Evolutionary conservation across 208 protist species (phyloP).

Genomic region (Spironucleus salmonicida): DNA sequence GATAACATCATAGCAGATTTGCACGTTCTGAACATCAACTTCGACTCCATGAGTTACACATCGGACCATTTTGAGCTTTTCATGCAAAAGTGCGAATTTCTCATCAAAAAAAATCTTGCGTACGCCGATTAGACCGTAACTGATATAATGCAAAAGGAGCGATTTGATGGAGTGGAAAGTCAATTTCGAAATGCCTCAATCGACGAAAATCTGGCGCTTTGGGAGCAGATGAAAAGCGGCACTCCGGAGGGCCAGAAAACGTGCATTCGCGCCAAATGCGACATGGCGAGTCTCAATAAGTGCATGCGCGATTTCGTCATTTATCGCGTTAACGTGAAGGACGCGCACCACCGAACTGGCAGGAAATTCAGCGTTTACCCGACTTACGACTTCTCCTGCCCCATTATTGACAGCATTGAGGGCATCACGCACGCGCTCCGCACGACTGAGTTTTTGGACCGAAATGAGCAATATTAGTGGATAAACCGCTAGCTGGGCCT

Average conservation of each 20-base stretch:
- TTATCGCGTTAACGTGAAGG: conserved; percentile 69
- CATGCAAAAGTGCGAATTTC: conserved; percentile 60
- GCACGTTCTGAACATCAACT: conserved; percentile 61
- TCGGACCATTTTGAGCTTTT: conserved; percentile 90
- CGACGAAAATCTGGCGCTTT: conserved; percentile 79
- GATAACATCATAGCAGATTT: conserved; percentile 79
- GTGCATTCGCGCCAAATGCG: conserved; percentile 85
- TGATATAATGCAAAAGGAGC: conserved; percentile 64
- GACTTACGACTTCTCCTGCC: conserved; percentile 96
- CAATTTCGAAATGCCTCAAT: conserved; percentile 60
- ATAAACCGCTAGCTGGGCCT: conserved; percentile 30
- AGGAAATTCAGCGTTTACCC: conserved; percentile 69
- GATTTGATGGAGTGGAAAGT: conserved; percentile 68
- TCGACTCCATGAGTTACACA: conserved; percentile 65
- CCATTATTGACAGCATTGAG: conserved; percentile 88
- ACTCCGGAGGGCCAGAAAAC: conserved; percentile 62
- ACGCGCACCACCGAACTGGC: conserved; percentile 68
- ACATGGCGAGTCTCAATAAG: conserved; percentile 72
- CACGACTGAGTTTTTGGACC: conserved; percentile 58
- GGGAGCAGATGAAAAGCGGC: conserved; percentile 72
- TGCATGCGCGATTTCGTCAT: conserved; percentile 86
- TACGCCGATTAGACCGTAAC: conserved; percentile 85
- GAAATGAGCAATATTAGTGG: conserved; percentile 36
- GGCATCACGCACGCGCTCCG: conserved; percentile 92
- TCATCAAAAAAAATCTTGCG: conserved; percentile 66